These are phyloP conservation scores for Tetrahymena malaccensis DNA, from an alignment of 73 alveolate species.

Conservation along the genomic window DNA sequence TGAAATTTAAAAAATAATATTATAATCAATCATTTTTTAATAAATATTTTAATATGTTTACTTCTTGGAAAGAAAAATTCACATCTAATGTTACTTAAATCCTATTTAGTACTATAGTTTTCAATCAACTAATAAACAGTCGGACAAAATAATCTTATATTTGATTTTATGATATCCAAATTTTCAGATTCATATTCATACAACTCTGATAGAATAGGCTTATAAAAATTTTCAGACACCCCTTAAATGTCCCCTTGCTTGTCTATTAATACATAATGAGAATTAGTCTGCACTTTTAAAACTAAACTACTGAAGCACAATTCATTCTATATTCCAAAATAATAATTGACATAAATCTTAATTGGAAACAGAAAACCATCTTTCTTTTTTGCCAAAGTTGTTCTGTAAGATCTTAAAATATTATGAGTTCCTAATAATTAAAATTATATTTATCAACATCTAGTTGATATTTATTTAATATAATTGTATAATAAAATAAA, in stretches of 20 bases:
- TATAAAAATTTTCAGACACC: background rate
- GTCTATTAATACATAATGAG: background rate
- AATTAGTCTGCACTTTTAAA: background rate
- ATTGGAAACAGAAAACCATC: background rate
- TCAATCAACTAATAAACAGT: background rate
- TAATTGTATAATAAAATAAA: no score
- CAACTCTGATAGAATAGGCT: background rate
- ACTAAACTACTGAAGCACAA: background rate
- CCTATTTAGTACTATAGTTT: background rate
- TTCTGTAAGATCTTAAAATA: background rate
- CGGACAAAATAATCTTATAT: background rate
- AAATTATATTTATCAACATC: background rate
- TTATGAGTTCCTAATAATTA: background rate
- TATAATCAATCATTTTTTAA: background rate
- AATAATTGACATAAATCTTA: background rate
- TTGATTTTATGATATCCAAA: background rate
- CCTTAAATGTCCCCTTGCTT: background rate
- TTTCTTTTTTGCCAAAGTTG: background rate
- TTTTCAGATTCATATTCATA: background rate
- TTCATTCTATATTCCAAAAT: background rate
- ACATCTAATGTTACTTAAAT: background rate
- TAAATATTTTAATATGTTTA: background rate
- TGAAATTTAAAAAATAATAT: background rate
- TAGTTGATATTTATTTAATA: background rate
- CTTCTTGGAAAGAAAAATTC: background rate